These are phyloP conservation scores for Berkeleyomyces rouxiae DNA, from an alignment of 2,329 filamentous ascomycete species.

Conservation along the genomic window DNA sequence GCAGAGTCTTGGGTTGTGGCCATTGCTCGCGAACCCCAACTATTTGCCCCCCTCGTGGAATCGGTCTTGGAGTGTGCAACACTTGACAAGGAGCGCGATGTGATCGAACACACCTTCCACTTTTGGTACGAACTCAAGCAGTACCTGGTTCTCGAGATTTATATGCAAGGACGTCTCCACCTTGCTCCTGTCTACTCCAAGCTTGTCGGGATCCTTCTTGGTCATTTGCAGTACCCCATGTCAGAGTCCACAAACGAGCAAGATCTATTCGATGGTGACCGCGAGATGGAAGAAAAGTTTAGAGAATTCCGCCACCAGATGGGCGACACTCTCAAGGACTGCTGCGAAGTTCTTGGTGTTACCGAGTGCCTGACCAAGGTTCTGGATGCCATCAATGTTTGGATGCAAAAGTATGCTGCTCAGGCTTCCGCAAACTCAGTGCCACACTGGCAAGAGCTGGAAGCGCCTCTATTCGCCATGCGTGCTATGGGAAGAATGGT, in stretches of 20 bases:
- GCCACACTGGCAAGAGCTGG: slow-evolving; percentile 89
- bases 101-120: slow-evolving; percentile 81
- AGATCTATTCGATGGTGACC: slow-evolving; percentile 88
- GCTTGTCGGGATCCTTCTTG: slow-evolving; percentile 83
- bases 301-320: slow-evolving; percentile 91
- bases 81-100: slow-evolving; percentile 74
- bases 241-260: slow-evolving; percentile 56
- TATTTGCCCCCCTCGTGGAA: slow-evolving; percentile 76
- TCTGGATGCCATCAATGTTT: slow-evolving; percentile 67
- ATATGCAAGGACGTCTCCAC: slow-evolving; percentile 62
- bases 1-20: slow-evolving; percentile 89
- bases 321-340: slow-evolving; percentile 95
- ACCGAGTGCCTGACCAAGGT: slow-evolving; percentile 83
- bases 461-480: slow-evolving; percentile 89
- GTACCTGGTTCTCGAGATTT: slow-evolving; percentile 79
- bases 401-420: slow-evolving; percentile 69
- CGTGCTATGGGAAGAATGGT: slow-evolving; percentile 96
- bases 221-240: slow-evolving; percentile 72
- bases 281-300: slow-evolving; percentile 93
- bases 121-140: slow-evolving; percentile 99
- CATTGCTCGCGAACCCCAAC: slow-evolving; percentile 64
- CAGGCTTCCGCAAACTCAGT: slow-evolving; percentile 59
- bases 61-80: slow-evolving; percentile 82
- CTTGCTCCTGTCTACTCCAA: slow-evolving; percentile 71
- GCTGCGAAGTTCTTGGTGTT: slow-evolving; percentile 89